Conservation (phyloP, 176 grass and related monocot genomes). For the Carex myosuroides region DNA sequence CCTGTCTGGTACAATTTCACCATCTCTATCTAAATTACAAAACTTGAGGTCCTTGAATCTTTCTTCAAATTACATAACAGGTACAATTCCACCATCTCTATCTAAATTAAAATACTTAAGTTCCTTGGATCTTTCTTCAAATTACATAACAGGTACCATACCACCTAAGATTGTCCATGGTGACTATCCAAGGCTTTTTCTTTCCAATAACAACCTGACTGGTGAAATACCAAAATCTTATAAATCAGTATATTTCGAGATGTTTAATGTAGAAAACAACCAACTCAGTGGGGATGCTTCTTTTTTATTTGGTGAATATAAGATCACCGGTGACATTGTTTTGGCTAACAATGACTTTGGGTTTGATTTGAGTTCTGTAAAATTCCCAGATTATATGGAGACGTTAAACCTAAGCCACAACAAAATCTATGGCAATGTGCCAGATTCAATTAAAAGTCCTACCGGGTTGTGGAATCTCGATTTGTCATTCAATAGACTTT, state of each 20-base stretch:
- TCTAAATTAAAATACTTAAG: not conserved
- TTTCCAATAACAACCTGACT: not conserved
- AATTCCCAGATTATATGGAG: not conserved
- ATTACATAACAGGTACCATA: conserved; percentile 2
- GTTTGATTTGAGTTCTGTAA: conserved; percentile 1
- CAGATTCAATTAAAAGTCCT: not conserved
- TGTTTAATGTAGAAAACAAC: not conserved
- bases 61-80: not conserved
- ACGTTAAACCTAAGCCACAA: not conserved
- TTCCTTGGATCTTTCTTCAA: not conserved
- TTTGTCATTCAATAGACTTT: conserved; percentile 5
- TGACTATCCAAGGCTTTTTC: not conserved
- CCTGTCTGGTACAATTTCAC: too few species aligned
- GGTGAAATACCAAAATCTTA: conserved; percentile 7
- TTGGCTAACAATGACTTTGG: conserved; percentile 1
- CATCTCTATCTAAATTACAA: too few species aligned
- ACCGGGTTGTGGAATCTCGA: not conserved
- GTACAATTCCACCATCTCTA: not conserved
- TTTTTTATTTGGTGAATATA: conserved; percentile 14
- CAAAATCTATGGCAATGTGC: not conserved
- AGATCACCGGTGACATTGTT: not conserved
- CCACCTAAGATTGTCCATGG: not conserved
- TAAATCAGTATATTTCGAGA: not conserved
- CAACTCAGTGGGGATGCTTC: not conserved
- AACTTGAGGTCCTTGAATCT: too few species aligned